phyloP scores from a whole-genome alignment of 2,329 filamentous ascomycete species.

The Huntiella bhutanensis region DNA sequence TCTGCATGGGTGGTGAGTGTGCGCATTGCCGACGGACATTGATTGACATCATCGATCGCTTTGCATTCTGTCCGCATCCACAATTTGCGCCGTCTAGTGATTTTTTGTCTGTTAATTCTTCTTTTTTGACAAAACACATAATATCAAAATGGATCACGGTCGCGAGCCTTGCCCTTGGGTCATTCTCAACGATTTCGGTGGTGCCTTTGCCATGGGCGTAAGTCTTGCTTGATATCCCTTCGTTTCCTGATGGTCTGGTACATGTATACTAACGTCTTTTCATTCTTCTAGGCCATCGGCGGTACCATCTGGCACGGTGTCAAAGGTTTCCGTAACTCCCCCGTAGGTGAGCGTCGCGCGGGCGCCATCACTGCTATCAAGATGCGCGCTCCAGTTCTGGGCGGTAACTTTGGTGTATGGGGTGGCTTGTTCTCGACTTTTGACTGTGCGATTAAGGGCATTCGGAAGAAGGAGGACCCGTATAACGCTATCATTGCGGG shows the following conservation, averaged over 20 bases:
- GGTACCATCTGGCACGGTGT: slow-evolving; percentile 90
- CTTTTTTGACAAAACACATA: neutral
- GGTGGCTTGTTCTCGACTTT: slow-evolving; percentile 90
- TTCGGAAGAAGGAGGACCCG: slow-evolving; percentile 90
- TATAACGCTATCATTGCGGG: slow-evolving; percentile 97
- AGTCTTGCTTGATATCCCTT: slow-evolving; percentile 17
- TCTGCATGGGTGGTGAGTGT: neutral
- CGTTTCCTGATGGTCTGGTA: too few relatives aligned
- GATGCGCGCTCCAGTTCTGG: slow-evolving; percentile 84
- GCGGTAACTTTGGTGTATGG: slow-evolving; percentile 97
- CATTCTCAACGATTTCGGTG: slow-evolving; percentile 90
- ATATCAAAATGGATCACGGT: slow-evolving; percentile 63
- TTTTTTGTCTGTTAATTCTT: slow-evolving; percentile 1
- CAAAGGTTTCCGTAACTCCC: slow-evolving; percentile 80
- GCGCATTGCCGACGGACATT: neutral
- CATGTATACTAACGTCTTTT: slow-evolving; percentile 10
- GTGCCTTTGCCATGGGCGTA: slow-evolving; percentile 94
- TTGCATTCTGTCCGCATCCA: neutral
- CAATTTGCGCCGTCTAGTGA: neutral
- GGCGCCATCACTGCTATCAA: slow-evolving; percentile 95
- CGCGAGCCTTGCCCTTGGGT: slow-evolving; percentile 96
- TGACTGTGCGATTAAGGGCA: slow-evolving; percentile 89
- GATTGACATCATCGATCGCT: slow-evolving; percentile 3
- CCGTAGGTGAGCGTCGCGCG: slow-evolving; percentile 85
- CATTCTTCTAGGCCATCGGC: slow-evolving; percentile 40